Percentiles rank a stretch among this genome's conserved stretches.
These are phyloP conservation scores for Penicillium sp. DNA, from an alignment of 2,329 filamentous ascomycete species.

Conservation along the genomic window DNA sequence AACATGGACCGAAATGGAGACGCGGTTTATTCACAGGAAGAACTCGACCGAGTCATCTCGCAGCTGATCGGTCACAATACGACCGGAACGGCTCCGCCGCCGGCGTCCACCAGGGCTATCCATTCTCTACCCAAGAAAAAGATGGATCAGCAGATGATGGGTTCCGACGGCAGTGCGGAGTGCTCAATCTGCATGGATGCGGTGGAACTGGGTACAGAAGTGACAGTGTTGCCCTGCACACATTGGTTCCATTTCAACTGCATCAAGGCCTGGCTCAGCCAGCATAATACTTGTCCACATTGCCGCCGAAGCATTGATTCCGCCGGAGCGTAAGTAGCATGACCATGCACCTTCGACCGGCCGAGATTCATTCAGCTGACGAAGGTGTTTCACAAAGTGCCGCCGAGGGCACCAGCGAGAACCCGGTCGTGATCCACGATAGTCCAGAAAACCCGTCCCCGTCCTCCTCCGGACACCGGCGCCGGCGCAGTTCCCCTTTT, in stretches of 20 bases:
- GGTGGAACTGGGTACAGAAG: conserved; percentile 68
- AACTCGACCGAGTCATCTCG: conserved; percentile 81
- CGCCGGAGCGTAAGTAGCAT: conserved; percentile 24
- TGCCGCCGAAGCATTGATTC: conserved; percentile 43
- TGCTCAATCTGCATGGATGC: conserved; percentile 96
- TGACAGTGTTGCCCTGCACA: conserved; percentile 75
- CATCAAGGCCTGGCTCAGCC: conserved; percentile 76
- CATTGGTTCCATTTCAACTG: conserved; percentile 93
- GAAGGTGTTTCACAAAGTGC: conserved; percentile 12
- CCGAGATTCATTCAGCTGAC: conserved; percentile 6
- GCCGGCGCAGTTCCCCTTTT: conserved; percentile 13
- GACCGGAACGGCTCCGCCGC: conserved; percentile 73
- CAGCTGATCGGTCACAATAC: conserved; percentile 79
- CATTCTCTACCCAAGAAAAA: conserved; percentile 67
- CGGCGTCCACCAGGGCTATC: conserved; percentile 74
- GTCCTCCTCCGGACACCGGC: conserved; percentile 7
- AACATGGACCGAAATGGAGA: conserved; percentile 61
- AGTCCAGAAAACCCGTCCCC: conserved; percentile 13
- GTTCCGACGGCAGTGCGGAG: conserved; percentile 65
- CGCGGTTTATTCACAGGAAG: conserved; percentile 86
- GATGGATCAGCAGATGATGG: conserved; percentile 68
- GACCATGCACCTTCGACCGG: conserved; percentile 3
- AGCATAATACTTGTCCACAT: conserved; percentile 86
- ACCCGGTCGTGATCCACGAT: conserved; percentile 17
- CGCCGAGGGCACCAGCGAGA: conserved; percentile 21